Evolutionary conservation across 305 asterid species (phyloP).

Genomic region (Solanum hybrid): DNA sequence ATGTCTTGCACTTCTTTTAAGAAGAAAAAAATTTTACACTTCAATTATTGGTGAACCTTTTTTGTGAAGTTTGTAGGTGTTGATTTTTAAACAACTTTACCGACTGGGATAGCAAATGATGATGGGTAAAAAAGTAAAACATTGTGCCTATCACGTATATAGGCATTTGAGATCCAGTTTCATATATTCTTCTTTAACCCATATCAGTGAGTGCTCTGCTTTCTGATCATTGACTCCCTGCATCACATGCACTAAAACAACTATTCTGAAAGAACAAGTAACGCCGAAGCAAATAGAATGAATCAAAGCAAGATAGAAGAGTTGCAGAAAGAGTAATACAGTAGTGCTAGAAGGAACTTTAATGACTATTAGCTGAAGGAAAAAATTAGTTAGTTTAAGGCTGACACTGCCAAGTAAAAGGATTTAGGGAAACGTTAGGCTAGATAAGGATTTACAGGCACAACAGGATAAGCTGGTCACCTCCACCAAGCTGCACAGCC

Average conservation of each 20-base stretch:
- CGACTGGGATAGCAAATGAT: neutral
- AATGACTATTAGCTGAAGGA: neutral
- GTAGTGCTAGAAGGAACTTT: neutral
- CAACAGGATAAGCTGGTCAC: neutral
- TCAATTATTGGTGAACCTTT: neutral
- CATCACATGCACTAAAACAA: neutral
- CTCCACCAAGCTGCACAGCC: neutral
- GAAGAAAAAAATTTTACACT: neutral
- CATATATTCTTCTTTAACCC: neutral
- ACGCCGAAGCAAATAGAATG: neutral
- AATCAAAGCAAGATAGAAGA: neutral
- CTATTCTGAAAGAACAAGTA: neutral
- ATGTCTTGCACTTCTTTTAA: neutral
- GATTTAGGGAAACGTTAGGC: neutral
- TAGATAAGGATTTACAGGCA: neutral
- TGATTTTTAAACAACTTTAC: neutral
- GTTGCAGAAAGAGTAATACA: neutral
- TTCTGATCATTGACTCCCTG: neutral
- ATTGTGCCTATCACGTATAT: neutral
- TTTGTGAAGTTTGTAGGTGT: neutral
- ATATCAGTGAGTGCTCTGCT: neutral
- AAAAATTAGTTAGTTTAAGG: neutral
- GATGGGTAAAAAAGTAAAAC: neutral
- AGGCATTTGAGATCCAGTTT: neutral
- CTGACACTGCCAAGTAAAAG: neutral